Base-by-base conservation (phyloP, 352 stramenopile species). In the Nothophytophthora sp. region DNA sequence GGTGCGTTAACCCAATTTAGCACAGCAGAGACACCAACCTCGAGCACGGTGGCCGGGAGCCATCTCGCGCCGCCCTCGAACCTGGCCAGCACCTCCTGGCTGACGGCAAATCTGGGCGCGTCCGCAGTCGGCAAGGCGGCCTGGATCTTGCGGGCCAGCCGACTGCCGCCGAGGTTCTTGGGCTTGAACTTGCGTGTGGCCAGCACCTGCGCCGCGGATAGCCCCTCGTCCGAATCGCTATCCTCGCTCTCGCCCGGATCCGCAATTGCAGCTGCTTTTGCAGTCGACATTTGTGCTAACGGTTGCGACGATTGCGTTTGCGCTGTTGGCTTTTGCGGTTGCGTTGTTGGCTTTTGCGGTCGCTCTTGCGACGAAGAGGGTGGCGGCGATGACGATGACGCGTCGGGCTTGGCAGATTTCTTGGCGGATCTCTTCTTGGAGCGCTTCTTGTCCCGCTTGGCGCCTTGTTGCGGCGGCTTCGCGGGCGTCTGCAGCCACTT, bases 1-100 rank as follows among this genome's bases (percentile, higher is more conserved):
- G n/a, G n/a, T n/a, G n/a, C n/a, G n/a, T n/a, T n/a, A n/a, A n/a
- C n/a, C n/a, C n/a, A n/a, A n/a, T n/a, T n/a, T n/a, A n/a, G n/a
- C n/a, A n/a, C n/a, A n/a, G n/a, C n/a, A n/a, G n/a, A n/a, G n/a
- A n/a, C n/a, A n/a, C 23, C 19, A 53, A 86, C 81, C 75, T 92
- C 82, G 4, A 75, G 35, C 22, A 94, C 69, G 4, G 44, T 75
- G 4, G 76, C 81, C 2, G 76, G 79, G 35, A 91, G 91, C 81
- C 79, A 92, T 15, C 80, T 54, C 3, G 37, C 45, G 1, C 74
- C 74, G 39, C 71, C 56, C n/a, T 77, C 49, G 46, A 85, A 94
- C 23, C 76, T 68, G 6, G 76, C 83, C 10, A 89, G 22, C 8
- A 94, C 81, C 9, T 70, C 56, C 38, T 94, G 70, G 19, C 55